phyloP scores from a whole-genome alignment of 2,329 filamentous ascomycete genomes.

The Ophiostoma novo-ulmi region DNA sequence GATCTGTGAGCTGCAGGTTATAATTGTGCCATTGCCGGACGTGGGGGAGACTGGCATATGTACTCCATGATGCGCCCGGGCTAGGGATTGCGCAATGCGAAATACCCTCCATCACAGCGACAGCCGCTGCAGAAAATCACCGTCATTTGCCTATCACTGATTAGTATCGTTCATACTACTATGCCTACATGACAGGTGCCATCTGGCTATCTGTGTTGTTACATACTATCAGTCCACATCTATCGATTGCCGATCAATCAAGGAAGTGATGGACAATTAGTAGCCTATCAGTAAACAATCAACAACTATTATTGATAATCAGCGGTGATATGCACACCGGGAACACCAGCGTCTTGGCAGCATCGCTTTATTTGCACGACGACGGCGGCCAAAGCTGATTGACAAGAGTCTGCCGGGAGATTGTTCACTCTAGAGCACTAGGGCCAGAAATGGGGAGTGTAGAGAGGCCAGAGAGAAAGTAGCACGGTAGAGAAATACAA shows the following conservation, averaged over 20 bases:
- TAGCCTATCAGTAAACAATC: not conserved
- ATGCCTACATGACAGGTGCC: not conserved
- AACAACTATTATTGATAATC: not conserved
- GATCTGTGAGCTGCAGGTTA: not conserved
- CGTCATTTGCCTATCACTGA: not conserved
- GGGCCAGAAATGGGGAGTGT: not conserved
- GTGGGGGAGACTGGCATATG: not conserved
- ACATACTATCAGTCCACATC: not conserved
- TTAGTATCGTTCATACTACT: not conserved
- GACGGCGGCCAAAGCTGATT: not conserved
- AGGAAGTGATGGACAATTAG: not conserved
- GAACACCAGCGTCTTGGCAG: not conserved
- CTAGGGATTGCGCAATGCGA: not conserved
- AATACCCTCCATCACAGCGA: not conserved
- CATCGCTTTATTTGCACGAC: not conserved
- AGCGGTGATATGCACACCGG: not conserved
- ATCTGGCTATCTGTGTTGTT: slow-evolving; percentile 1
- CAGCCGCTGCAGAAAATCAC: not conserved
- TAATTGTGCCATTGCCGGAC: not conserved
- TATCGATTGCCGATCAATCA: not conserved
- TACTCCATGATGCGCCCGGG: not conserved
- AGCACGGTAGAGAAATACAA: not conserved
- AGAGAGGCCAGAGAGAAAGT: not conserved
- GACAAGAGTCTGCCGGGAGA: not conserved
- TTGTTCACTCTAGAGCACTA: not conserved